phyloP scores from a whole-genome alignment of 495 filamentous ascomycete genomes.

The Neurospora sp. region DNA sequence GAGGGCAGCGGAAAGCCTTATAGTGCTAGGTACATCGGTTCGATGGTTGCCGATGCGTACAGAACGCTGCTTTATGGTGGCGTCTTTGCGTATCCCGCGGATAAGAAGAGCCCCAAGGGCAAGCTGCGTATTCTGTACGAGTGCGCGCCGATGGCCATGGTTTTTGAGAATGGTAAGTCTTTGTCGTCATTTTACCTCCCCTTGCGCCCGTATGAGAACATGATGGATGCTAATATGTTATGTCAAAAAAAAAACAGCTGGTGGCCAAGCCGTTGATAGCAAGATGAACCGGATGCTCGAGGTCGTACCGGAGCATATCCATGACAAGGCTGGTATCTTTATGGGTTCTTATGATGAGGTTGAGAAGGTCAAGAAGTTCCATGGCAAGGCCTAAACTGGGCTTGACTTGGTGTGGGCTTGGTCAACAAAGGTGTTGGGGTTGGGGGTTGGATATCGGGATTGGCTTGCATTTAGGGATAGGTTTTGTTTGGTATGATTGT shows the following conservation, averaged over 20 bases:
- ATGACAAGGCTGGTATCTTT: conserved; percentile 93
- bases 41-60: conserved; percentile 98
- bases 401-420: background rate
- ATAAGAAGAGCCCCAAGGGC: conserved; percentile 96
- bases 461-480: background rate
- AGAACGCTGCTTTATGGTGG: conserved; percentile 91
- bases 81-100: conserved; percentile 93
- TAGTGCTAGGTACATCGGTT: conserved; percentile 87
- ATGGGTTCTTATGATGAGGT: conserved; percentile 91
- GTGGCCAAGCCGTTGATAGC: conserved; percentile 83
- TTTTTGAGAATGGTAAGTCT: conserved; percentile 88
- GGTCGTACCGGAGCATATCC: conserved; percentile 85
- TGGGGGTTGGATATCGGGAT: background rate
- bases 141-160: conserved; percentile 98
- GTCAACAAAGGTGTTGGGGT: background rate
- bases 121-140: conserved; percentile 97
- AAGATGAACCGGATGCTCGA: conserved; percentile 82
- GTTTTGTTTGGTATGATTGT: background rate
- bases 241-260: conserved; percentile 40
- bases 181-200: background rate
- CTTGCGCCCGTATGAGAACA: background rate
- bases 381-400: conserved; percentile 6
- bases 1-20: conserved; percentile 76
- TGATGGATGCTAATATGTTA: conserved; percentile 10
- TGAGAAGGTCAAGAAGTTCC: conserved; percentile 78